These are phyloP conservation scores for Curvularia spicifera DNA, from an alignment of 2,329 filamentous ascomycete species.

Conservation along the genomic window DNA sequence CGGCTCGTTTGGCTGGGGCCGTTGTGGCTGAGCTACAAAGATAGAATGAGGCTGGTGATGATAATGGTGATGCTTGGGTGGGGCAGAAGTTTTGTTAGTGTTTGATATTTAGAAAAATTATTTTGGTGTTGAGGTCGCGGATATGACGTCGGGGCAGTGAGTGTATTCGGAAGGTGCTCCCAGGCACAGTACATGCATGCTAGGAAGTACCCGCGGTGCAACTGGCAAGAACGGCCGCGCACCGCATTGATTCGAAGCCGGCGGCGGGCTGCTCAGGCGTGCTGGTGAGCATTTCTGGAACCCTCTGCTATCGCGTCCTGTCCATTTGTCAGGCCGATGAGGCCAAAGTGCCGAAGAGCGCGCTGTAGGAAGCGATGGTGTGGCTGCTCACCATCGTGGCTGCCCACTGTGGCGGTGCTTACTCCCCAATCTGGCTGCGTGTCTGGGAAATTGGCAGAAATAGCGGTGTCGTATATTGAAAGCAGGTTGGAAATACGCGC, in stretches of 20 bases:
- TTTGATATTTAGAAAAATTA: background rate
- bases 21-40: slow-evolving; percentile 14
- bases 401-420: slow-evolving; percentile 31
- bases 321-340: background rate
- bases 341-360: background rate
- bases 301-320: background rate
- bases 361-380: slow-evolving; percentile 4
- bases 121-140: background rate
- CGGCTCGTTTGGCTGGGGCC: background rate
- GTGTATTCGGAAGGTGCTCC: background rate
- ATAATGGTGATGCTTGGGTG: background rate
- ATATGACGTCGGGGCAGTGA: background rate
- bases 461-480: slow-evolving; percentile 21
- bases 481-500: background rate
- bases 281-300: background rate
- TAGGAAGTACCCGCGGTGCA: background rate
- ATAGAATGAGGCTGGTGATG: slow-evolving; percentile 4
- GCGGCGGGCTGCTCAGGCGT: background rate
- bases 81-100: background rate
- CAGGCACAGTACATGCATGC: background rate
- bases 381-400: slow-evolving; percentile 34
- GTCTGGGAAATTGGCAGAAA: background rate
- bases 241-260: background rate
- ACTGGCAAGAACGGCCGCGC: background rate
- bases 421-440: slow-evolving; percentile 5